phyloP scores from a whole-genome alignment of 2,329 filamentous ascomycete species.

The Cladosporium sp. region DNA sequence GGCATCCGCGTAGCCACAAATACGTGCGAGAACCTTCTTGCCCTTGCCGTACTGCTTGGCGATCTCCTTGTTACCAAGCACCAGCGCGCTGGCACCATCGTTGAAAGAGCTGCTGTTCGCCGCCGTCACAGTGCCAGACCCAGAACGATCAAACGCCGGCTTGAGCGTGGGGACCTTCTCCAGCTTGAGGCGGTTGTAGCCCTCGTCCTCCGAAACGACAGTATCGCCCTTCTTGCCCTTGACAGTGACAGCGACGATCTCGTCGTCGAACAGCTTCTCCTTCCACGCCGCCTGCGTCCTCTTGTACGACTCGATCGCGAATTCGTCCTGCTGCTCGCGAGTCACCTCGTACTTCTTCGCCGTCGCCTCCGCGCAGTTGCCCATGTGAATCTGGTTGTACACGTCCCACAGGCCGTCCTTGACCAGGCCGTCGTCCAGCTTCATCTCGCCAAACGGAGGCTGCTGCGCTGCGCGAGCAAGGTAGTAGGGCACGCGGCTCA shows the following conservation, averaged over 20 bases:
- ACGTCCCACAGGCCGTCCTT: slow-evolving; percentile 96
- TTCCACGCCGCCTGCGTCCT: slow-evolving; percentile 90
- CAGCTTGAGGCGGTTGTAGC: slow-evolving; percentile 80
- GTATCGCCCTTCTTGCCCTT: slow-evolving; percentile 80
- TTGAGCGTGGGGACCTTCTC: slow-evolving; percentile 86
- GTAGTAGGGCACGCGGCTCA: slow-evolving; percentile 93
- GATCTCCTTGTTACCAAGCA: slow-evolving; percentile 77
- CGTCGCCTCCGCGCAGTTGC: slow-evolving; percentile 91
- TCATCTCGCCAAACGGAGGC: slow-evolving; percentile 82
- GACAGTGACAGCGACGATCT: slow-evolving; percentile 85
- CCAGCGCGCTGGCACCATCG: slow-evolving; percentile 87
- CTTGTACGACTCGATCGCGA: slow-evolving; percentile 85
- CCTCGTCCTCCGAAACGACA: slow-evolving; percentile 80
- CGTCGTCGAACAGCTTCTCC: slow-evolving; percentile 77
- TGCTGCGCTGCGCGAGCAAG: slow-evolving; percentile 77
- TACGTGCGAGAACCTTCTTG: slow-evolving; percentile 81
- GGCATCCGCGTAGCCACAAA: slow-evolving; percentile 84
- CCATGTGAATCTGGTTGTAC: slow-evolving; percentile 97
- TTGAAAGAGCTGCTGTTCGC: slow-evolving; percentile 94
- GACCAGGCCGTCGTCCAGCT: slow-evolving; percentile 86
- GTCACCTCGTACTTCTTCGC: slow-evolving; percentile 82
- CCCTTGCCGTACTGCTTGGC: slow-evolving; percentile 75
- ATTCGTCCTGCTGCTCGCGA: slow-evolving; percentile 84
- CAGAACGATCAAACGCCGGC: slow-evolving; percentile 85
- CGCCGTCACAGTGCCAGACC: slow-evolving; percentile 86